phyloP scores from a whole-genome alignment of 441 rosid species.

The Eruca vesicaria region DNA sequence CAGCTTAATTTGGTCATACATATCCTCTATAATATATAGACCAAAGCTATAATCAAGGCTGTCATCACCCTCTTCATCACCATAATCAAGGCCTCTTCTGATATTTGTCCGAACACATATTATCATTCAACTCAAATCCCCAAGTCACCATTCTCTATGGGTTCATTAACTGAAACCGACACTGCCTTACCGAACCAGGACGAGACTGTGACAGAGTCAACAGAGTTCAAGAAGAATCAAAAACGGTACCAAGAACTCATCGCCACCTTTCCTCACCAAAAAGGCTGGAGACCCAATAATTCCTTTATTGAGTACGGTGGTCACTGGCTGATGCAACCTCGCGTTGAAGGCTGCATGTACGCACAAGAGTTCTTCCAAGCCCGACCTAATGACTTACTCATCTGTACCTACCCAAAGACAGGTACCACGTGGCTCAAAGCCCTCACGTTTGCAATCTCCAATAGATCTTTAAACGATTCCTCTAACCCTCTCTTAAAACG shows the following conservation, averaged over 20 bases:
- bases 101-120: too few relatives aligned
- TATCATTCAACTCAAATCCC: too few relatives aligned
- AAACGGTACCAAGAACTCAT: neutral
- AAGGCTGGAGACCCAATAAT: neutral
- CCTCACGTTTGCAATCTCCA: too few relatives aligned
- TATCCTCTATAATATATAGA: too few relatives aligned
- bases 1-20: too few relatives aligned
- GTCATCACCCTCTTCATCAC: neutral
- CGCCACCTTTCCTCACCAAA: neutral
- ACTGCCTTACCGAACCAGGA: neutral
- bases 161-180: neutral
- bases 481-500: neutral
- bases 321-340: neutral
- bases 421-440: too few relatives aligned
- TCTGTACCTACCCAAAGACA: neutral
- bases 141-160: neutral
- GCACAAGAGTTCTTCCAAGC: neutral
- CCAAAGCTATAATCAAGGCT: too few relatives aligned
- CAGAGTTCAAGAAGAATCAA: neutral
- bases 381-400: neutral
- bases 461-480: neutral
- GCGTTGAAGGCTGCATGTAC: neutral
- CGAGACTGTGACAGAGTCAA: neutral
- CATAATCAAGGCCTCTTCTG: neutral
- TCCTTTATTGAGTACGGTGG: neutral